phyloP scores from a whole-genome alignment of 371 early-diverging fungal species.

The Mortierella polycephala region DNA sequence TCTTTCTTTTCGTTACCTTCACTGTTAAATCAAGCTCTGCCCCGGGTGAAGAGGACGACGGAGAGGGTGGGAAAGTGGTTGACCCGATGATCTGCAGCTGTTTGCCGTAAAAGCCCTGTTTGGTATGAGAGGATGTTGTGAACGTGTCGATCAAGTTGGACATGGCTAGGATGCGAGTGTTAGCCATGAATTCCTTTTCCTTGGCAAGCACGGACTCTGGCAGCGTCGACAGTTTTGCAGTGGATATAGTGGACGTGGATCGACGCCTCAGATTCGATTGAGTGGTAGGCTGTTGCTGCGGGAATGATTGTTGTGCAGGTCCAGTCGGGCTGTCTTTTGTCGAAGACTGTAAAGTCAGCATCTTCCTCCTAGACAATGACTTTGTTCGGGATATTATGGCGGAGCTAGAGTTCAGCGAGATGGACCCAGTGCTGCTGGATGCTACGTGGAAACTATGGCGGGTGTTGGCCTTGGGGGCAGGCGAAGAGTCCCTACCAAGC shows the following conservation, averaged over 20 bases:
- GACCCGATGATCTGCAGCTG: slow-evolving; percentile 45
- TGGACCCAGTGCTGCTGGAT: neutral
- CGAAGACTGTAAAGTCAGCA: slow-evolving; percentile 14
- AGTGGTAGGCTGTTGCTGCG: neutral
- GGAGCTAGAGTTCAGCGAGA: neutral
- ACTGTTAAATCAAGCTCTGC: slow-evolving; percentile 43
- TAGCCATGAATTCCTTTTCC: slow-evolving; percentile 51
- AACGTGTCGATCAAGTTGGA: slow-evolving; percentile 47
- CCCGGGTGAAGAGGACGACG: slow-evolving; percentile 15
- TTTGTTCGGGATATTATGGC: neutral
- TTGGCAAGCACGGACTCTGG: slow-evolving; percentile 27
- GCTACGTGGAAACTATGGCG: slow-evolving; percentile 31
- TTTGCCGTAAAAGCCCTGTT: slow-evolving; percentile 53
- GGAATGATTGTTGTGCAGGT: neutral
- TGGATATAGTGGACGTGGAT: slow-evolving; percentile 22
- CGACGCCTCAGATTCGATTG: slow-evolving; percentile 19
- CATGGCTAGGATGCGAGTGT: slow-evolving; percentile 45
- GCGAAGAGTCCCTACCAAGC: slow-evolving; percentile 30
- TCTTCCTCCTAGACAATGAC: slow-evolving; percentile 3
- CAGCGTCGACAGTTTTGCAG: slow-evolving; percentile 5
- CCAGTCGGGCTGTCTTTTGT: neutral
- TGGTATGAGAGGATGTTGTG: slow-evolving; percentile 25
- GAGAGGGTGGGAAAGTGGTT: slow-evolving; percentile 12
- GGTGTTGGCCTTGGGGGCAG: slow-evolving; percentile 11
- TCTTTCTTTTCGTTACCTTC: slow-evolving; percentile 28